These are phyloP conservation scores for Hypoxylon sp. DNA, from an alignment of 2,329 filamentous ascomycete genomes.

Conservation along the genomic window DNA sequence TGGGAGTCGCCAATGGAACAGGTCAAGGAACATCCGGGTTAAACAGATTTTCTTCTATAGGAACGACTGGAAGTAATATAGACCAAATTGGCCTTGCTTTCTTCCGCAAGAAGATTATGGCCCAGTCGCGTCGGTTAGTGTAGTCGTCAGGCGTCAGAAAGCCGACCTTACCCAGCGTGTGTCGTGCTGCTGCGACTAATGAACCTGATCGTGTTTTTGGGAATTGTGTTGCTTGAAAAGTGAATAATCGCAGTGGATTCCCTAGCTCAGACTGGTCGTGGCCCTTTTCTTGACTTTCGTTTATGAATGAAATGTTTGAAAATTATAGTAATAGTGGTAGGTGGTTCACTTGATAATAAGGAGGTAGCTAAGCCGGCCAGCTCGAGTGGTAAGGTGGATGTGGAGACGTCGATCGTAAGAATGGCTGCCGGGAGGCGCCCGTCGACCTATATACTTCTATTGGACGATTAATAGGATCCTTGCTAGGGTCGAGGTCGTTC, in stretches of 20 bases:
- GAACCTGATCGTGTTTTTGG: too few relatives aligned
- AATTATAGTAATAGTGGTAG: too few relatives aligned
- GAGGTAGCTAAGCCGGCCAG: conserved; percentile 35
- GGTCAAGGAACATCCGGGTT: not conserved
- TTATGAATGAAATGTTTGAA: too few relatives aligned
- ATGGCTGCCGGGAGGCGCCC: conserved; percentile 47
- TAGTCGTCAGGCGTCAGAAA: not conserved
- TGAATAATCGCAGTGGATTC: too few relatives aligned
- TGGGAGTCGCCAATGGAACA: not conserved
- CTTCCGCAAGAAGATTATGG: not conserved
- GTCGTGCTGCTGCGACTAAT: conserved; percentile 1
- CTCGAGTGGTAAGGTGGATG: conserved; percentile 41
- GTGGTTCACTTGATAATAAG: conserved; percentile 28
- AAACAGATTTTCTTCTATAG: not conserved
- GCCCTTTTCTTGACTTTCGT: too few relatives aligned
- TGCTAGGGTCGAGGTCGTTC: conserved; percentile 25
- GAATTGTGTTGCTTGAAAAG: too few relatives aligned
- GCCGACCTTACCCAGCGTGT: not conserved
- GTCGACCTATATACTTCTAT: conserved; percentile 46
- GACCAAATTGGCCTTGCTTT: too few relatives aligned
- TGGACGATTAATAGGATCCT: conserved; percentile 38
- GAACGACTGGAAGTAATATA: not conserved
- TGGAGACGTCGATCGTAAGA: conserved; percentile 48
- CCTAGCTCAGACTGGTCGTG: too few relatives aligned
- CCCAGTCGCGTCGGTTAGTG: conserved; percentile 1